These are phyloP conservation scores for Quercus robur DNA, from an alignment of 306 rosid species.

Conservation along the genomic window DNA sequence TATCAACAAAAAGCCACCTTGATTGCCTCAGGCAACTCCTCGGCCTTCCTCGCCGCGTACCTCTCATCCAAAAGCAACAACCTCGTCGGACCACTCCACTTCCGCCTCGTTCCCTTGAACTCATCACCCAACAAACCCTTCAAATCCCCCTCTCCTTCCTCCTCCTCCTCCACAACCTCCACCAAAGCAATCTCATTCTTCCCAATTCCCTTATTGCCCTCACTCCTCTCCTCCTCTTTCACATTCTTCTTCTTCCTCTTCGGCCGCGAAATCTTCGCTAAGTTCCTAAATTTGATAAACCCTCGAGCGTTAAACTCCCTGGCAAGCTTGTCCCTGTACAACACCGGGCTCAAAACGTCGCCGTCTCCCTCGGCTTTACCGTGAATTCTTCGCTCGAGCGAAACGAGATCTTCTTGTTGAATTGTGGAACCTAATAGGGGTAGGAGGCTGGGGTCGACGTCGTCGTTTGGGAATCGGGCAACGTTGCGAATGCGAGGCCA, in stretches of 20 bases:
- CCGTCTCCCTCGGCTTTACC: slow-evolving; percentile 65
- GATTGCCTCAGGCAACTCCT: slow-evolving; percentile 78
- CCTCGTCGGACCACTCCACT: slow-evolving; percentile 85
- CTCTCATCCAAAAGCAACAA: slow-evolving; percentile 76
- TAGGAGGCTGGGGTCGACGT: slow-evolving; percentile 39
- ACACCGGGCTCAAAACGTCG: slow-evolving; percentile 55
- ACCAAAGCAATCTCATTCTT: slow-evolving; percentile 38
- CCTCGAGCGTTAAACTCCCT: slow-evolving; percentile 71
- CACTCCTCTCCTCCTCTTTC: slow-evolving; percentile 16
- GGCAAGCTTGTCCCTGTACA: slow-evolving; percentile 69
- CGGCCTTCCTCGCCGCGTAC: slow-evolving; percentile 33
- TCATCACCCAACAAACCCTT: slow-evolving; percentile 66
- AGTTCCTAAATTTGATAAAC: slow-evolving; percentile 60
- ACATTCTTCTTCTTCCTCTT: slow-evolving; percentile 38
- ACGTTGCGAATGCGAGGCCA: slow-evolving; percentile 96
- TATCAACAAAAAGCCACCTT: slow-evolving; percentile 56
- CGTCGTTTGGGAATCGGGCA: slow-evolving; percentile 86
- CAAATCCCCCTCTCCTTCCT: slow-evolving; percentile 39
- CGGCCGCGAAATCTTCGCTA: slow-evolving; percentile 90
- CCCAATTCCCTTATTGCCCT: slow-evolving; percentile 27
- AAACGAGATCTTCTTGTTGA: slow-evolving; percentile 27
- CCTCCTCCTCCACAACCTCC: slow-evolving; percentile 69
- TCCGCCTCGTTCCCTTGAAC: slow-evolving; percentile 41
- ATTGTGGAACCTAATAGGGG: slow-evolving; percentile 26
- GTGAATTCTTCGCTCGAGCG: slow-evolving; percentile 53